These are phyloP conservation scores for Prunus campanulata DNA, from an alignment of 306 rosid species.

Conservation along the genomic window DNA sequence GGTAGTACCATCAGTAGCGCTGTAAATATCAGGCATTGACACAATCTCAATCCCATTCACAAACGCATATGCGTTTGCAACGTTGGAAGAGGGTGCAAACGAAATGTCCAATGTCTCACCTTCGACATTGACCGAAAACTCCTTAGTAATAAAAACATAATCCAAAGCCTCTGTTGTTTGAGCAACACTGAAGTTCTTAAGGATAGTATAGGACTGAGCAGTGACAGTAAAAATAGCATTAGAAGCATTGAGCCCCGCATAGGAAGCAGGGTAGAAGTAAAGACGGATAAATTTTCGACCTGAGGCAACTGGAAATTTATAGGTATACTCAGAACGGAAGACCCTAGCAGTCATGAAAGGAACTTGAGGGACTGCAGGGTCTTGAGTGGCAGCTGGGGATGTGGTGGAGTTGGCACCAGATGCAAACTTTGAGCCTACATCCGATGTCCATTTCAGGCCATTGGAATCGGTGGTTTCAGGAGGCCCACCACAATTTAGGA, in stretches of 20 bases:
- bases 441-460: conserved; percentile 69
- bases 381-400: conserved; percentile 54
- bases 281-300: conserved; percentile 77
- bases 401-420: conserved; percentile 31
- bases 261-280: conserved; percentile 74
- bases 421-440: conserved; percentile 52
- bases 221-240: conserved; percentile 55
- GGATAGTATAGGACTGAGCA: conserved; percentile 52
- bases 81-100: conserved; percentile 55
- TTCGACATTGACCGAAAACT: conserved; percentile 57
- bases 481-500: conserved; percentile 81
- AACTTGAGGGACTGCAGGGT: conserved; percentile 60
- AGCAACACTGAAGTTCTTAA: conserved; percentile 67
- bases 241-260: conserved; percentile 46
- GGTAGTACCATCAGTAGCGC: conserved; percentile 31
- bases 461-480: conserved; percentile 42
- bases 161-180: conserved; percentile 67
- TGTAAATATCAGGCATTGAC: conserved; percentile 80
- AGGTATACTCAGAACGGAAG: conserved; percentile 52
- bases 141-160: conserved; percentile 54
- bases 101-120: conserved; percentile 58
- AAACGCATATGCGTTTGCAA: conserved; percentile 66
- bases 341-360: conserved; percentile 78
- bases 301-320: conserved; percentile 64
- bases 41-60: conserved; percentile 95